Evolutionary conservation across 495 filamentous ascomycete species (phyloP).

Genomic region (Penicillium alfredii): DNA sequence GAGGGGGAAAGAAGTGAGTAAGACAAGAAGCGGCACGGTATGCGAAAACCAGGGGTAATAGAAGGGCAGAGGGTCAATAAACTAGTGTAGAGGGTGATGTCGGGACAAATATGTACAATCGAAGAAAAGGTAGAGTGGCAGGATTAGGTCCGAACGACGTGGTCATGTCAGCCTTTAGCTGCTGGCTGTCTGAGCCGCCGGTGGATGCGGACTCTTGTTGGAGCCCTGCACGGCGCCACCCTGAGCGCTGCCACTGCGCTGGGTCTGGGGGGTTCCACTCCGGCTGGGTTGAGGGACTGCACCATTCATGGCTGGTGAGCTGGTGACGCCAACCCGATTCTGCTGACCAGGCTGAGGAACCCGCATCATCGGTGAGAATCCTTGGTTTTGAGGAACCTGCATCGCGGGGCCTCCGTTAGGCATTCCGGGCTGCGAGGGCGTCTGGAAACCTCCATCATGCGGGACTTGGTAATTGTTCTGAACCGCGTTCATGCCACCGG

Average conservation of each 20-base stretch:
- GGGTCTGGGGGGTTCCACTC: constrained; percentile 46
- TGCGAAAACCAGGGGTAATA: not conserved
- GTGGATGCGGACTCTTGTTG: constrained; percentile 41
- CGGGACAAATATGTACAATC: constrained; percentile 35
- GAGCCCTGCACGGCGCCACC: constrained; percentile 31
- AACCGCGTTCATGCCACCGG: constrained; percentile 43
- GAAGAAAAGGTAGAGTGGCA: constrained; percentile 15
- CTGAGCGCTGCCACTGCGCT: constrained; percentile 42
- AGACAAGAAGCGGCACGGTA: constrained; percentile 3
- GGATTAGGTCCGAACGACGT: constrained; percentile 2
- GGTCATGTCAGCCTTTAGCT: constrained; percentile 17
- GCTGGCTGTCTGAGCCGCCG: constrained; percentile 37
- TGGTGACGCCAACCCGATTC: constrained; percentile 34
- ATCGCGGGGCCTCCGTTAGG: constrained; percentile 33
- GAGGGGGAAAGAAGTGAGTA: not conserved
- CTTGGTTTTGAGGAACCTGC: constrained; percentile 50
- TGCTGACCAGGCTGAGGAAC: constrained; percentile 54
- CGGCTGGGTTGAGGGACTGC: constrained; percentile 36
- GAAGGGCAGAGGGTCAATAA: constrained; percentile 23
- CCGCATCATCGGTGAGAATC: constrained; percentile 68
- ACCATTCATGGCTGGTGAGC: constrained; percentile 39
- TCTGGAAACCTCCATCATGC: constrained; percentile 37
- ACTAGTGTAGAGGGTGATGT: constrained; percentile 15
- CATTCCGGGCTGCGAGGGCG: constrained; percentile 26
- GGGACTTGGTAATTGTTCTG: constrained; percentile 39